These are phyloP conservation scores for Lichtheimia ornata DNA, from an alignment of 371 early-diverging fungal species.

Conservation along the genomic window DNA sequence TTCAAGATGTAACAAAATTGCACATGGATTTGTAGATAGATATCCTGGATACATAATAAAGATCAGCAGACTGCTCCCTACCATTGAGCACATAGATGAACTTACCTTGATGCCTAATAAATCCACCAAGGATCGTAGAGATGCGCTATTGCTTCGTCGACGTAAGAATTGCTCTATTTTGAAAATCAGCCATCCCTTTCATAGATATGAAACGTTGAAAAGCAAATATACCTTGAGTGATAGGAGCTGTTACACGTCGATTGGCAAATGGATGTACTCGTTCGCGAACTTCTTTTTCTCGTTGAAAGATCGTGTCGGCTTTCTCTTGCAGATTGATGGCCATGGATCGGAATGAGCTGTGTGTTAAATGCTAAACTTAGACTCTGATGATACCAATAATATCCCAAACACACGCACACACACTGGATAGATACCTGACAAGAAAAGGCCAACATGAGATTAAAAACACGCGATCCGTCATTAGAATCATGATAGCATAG, in stretches of 20 bases:
- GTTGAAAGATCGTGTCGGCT: slow-evolving; percentile 56
- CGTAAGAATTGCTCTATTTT: slow-evolving; percentile 51
- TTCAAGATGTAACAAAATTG: slow-evolving; percentile 58
- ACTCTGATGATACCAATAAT: too few relatives aligned
- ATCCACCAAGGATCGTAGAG: slow-evolving; percentile 53
- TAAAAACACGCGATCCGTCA: slow-evolving; percentile 71
- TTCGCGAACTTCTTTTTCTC: slow-evolving; percentile 34
- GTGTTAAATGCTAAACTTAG: neutral
- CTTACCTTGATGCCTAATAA: slow-evolving; percentile 50
- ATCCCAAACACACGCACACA: neutral
- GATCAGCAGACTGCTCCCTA: neutral
- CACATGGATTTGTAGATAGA: slow-evolving; percentile 54
- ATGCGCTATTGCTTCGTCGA: slow-evolving; percentile 45
- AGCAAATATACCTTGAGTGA: slow-evolving; percentile 42
- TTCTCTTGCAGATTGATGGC: slow-evolving; percentile 59
- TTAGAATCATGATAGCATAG: slow-evolving; percentile 69
- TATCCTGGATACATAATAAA: slow-evolving; percentile 30
- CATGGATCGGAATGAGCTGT: slow-evolving; percentile 58
- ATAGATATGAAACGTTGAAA: neutral
- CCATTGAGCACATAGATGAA: neutral
- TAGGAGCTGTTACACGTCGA: slow-evolving; percentile 50
- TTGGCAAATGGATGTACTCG: slow-evolving; percentile 44
- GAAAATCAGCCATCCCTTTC: neutral
- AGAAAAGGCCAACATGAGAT: slow-evolving; percentile 73
- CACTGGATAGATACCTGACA: slow-evolving; percentile 46